Conservation (phyloP, 352 stramenopile species). For the Plasmopara muralis region DNA sequence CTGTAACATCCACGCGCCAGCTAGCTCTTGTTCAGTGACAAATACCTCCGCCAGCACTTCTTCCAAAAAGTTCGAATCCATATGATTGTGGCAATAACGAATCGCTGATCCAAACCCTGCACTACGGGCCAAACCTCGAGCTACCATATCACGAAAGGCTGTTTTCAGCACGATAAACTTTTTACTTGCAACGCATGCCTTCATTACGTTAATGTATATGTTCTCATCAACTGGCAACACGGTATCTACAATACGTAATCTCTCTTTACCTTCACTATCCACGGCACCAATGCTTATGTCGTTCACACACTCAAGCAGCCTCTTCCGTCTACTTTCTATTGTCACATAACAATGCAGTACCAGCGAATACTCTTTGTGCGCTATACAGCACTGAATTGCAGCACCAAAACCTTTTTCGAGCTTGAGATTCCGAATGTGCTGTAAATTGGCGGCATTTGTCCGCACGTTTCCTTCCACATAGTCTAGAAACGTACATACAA, state of each 20-base stretch:
- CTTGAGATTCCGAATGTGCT: slow-evolving; percentile 12
- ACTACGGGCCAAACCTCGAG: slow-evolving; percentile 39
- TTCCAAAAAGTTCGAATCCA: slow-evolving; percentile 49
- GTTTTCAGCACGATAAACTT: slow-evolving; percentile 43
- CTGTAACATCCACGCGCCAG: slow-evolving; percentile 45
- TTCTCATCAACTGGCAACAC: slow-evolving; percentile 57
- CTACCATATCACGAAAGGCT: slow-evolving; percentile 48
- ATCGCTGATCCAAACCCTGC: slow-evolving; percentile 64
- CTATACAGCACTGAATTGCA: slow-evolving; percentile 59
- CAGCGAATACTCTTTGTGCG: slow-evolving; percentile 30
- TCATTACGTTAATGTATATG: slow-evolving; percentile 73
- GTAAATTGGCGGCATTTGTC: slow-evolving; percentile 6
- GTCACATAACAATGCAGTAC: slow-evolving; percentile 39
- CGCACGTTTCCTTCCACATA: slow-evolving; percentile 26
- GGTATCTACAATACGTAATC: slow-evolving; percentile 14
- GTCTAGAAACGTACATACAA: slow-evolving; percentile 35
- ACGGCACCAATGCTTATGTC: slow-evolving; percentile 16
- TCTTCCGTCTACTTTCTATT: slow-evolving; percentile 14
- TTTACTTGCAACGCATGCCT: slow-evolving; percentile 32
- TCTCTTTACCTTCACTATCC: slow-evolving; percentile 5
- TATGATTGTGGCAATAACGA: slow-evolving; percentile 43
- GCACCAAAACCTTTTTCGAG: slow-evolving; percentile 58
- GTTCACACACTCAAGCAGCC: slow-evolving; percentile 1
- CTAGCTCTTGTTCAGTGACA: slow-evolving; percentile 32
- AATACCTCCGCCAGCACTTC: slow-evolving; percentile 54